Percentiles rank a stretch among this genome's conserved stretches.
Conservation (phyloP, 1,284 basidiomycete genomes). For the Leccinum fallax region DNA sequence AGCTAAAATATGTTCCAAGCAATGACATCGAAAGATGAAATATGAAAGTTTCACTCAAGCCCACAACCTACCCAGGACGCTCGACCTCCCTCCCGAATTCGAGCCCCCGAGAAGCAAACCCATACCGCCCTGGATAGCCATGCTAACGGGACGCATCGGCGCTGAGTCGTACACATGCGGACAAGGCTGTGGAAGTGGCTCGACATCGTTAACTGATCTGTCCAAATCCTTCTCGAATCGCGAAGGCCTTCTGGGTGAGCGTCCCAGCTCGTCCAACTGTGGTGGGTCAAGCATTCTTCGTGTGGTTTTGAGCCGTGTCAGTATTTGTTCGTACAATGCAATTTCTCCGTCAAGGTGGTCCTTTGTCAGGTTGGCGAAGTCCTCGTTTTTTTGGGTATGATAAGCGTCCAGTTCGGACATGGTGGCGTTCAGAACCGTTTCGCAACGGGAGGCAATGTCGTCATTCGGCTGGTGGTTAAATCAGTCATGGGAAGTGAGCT, state of each 20-base stretch:
- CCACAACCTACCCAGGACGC: constrained; percentile 72
- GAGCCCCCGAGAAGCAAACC: constrained; percentile 58
- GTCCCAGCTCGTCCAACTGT: constrained; percentile 46
- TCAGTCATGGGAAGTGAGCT: constrained; percentile 7
- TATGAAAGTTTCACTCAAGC: constrained; percentile 13
- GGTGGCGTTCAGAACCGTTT: constrained; percentile 85
- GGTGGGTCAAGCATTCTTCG: constrained; percentile 54
- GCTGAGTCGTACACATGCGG: constrained; percentile 77
- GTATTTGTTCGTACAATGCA: constrained; percentile 69
- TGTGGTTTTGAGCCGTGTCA: constrained; percentile 56
- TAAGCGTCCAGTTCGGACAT: constrained; percentile 87
- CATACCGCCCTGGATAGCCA: constrained; percentile 70
- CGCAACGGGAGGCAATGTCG: constrained; percentile 72
- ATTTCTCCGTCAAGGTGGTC: constrained; percentile 81
- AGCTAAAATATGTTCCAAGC: constrained; percentile 4
- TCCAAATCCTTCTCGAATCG: constrained; percentile 75
- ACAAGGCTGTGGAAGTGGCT: constrained; percentile 66
- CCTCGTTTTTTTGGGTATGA: constrained; percentile 72
- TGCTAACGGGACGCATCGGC: constrained; percentile 74
- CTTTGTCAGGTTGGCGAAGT: constrained; percentile 59
- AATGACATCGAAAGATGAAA: not conserved
- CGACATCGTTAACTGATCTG: constrained; percentile 49
- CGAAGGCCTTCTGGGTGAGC: constrained; percentile 59
- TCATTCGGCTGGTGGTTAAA: constrained; percentile 51
- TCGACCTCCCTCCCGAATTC: constrained; percentile 44